phyloP scores from a whole-genome alignment of 768 basidiomycete species.

The Filobasidium floriforme region DNA sequence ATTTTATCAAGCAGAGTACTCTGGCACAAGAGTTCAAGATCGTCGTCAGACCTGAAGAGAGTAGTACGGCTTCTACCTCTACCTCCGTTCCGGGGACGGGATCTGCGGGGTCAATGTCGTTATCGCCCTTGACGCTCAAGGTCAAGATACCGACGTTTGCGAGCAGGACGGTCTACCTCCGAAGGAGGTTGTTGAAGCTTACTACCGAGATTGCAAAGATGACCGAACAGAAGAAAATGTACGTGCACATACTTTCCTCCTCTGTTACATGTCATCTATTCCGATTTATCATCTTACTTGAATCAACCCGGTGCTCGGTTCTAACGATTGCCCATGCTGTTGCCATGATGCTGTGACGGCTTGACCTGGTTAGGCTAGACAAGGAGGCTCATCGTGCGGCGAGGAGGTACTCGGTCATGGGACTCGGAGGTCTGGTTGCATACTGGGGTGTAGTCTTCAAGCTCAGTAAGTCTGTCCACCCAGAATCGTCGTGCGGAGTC shows the following conservation, averaged over 20 bases:
- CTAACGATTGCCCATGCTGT: not conserved
- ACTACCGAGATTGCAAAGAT: constrained; percentile 50
- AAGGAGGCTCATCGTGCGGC: constrained; percentile 55
- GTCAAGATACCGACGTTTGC: constrained; percentile 60
- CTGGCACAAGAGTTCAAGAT: constrained; percentile 55
- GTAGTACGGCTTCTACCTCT: not conserved
- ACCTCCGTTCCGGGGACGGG: too few relatives aligned
- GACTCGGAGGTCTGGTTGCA: constrained; percentile 55
- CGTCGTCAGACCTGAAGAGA: constrained; percentile 44
- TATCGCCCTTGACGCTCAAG: constrained; percentile 44
- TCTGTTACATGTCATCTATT: not conserved
- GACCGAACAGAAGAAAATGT: constrained; percentile 54
- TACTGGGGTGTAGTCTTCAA: constrained; percentile 62
- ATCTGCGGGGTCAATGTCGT: not conserved
- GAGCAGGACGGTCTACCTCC: constrained; percentile 57
- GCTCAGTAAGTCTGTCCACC: constrained; percentile 56
- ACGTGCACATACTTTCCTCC: constrained; percentile 28
- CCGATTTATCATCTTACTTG: too few relatives aligned
- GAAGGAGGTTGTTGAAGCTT: constrained; percentile 50
- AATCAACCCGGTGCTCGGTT: too few relatives aligned
- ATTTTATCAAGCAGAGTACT: constrained; percentile 61
- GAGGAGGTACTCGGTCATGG: constrained; percentile 54
- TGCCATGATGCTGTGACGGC: not conserved
- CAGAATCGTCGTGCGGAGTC: constrained; percentile 19
- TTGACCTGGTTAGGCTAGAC: constrained; percentile 46